Conservation (phyloP, 2,329 filamentous ascomycete species). For the Lachnellula occidentalis region DNA sequence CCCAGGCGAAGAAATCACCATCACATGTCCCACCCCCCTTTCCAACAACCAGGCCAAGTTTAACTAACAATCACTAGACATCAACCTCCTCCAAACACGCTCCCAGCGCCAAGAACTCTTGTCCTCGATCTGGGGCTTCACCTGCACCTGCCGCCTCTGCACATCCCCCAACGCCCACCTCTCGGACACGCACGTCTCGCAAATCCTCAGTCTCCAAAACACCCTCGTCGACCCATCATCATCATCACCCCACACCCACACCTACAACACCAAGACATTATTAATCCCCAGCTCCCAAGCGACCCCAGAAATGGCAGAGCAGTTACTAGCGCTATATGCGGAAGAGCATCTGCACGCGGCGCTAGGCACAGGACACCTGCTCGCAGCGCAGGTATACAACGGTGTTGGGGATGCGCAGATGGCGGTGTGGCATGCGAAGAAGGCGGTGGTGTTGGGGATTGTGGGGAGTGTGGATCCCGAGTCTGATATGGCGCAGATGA, state of each 20-base stretch:
- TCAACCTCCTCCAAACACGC: slow-evolving; percentile 31
- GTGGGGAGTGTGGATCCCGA: slow-evolving; percentile 31
- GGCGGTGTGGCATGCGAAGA: slow-evolving; percentile 32
- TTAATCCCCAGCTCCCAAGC: slow-evolving; percentile 28
- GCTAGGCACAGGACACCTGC: slow-evolving; percentile 33
- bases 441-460: slow-evolving; percentile 25
- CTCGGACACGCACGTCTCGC: slow-evolving; percentile 33
- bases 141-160: slow-evolving; percentile 36
- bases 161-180: slow-evolving; percentile 25
- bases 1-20: slow-evolving; percentile 38
- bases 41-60: background rate
- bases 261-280: background rate
- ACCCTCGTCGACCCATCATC: background rate
- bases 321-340: slow-evolving; percentile 34
- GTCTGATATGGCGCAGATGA: slow-evolving; percentile 31
- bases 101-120: slow-evolving; percentile 29
- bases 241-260: too few relatives aligned
- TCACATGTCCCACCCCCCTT: slow-evolving; percentile 28
- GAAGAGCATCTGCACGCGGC: slow-evolving; percentile 31
- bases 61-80: slow-evolving; percentile 14
- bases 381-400: slow-evolving; percentile 38
- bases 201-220: slow-evolving; percentile 30
- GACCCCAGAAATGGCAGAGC: slow-evolving; percentile 34
- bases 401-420: slow-evolving; percentile 30
- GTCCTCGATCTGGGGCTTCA: slow-evolving; percentile 35